Evolutionary conservation across 2,329 filamentous ascomycete species (phyloP), one percentile per base, ranked within the genome.

Genomic region (Beauveria pseudobassiana): DNA sequence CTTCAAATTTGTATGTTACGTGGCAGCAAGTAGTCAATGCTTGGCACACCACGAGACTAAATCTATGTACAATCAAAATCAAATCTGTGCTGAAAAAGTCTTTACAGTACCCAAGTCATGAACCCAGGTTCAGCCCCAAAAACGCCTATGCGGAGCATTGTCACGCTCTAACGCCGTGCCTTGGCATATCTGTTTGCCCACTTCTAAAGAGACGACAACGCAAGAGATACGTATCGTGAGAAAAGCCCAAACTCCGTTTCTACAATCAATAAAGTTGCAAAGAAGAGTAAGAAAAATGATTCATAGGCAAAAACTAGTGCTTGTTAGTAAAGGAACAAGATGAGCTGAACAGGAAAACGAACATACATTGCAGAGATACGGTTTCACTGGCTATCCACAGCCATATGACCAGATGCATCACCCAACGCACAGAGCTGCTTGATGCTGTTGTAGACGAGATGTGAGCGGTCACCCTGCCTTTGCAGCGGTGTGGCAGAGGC

Each of bases 371-470:
- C n/a, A 9, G 18, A 61, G 30, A 48, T 43, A 9, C 28, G 42
- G 43, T 28, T 20, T 26, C 14, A 49, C 54, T 62, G 30, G 48
- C 38, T 52, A 40, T 62, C 60, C 26, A 59, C 54, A 50, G 46
- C 43, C 55, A 54, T 49, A 26, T 63, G 55, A 14, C 49, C 26
- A 20, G 55, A 53, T 12, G 49, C 55, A 54, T 59, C 61, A 38
- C 58, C 57, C 28, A 63, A 42, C n/a, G 52, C 62, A 40, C 62
- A 63, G 6, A 63, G 62, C 42, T 63, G 62, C 46, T 63, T 63
- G 40, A 63, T 63, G 43, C 62, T 63, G 51, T 53, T 56, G 38
- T 56, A 63, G 12, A 63, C 62, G 6, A 63, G 48, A 28, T 60
- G 57, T 12, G 62, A 60, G 34, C 62, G 62, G 46, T 63, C 62